Evolutionary conservation across 495 filamentous ascomycete genomes (phyloP).

Genomic region (Choiromyces venosus): DNA sequence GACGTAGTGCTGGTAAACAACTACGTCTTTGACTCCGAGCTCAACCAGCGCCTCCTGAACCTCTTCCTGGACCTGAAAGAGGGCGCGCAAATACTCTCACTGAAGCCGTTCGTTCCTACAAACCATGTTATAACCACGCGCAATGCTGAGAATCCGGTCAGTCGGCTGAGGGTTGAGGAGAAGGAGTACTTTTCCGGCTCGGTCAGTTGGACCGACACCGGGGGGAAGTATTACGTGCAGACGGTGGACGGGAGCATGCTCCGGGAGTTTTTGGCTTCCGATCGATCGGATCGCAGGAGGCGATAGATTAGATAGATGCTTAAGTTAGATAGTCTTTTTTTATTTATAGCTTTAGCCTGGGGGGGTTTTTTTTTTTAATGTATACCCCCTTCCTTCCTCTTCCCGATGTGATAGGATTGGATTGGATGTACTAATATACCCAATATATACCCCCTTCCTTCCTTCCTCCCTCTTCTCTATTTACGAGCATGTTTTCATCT

Average conservation of each 20-base stretch:
- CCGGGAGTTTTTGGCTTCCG: conserved; percentile 25
- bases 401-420: too few species aligned
- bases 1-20: conserved; percentile 92
- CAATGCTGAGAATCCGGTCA: conserved; percentile 69
- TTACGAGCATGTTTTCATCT: not conserved
- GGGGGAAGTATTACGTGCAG: conserved; percentile 80
- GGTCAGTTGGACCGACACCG: conserved; percentile 86
- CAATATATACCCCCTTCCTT: not conserved
- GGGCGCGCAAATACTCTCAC: conserved; percentile 76
- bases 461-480: too few species aligned
- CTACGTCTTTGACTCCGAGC: conserved; percentile 78
- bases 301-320: too few species aligned
- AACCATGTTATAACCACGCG: conserved; percentile 63
- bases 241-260: conserved; percentile 63
- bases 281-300: not conserved
- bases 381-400: too few species aligned
- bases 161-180: conserved; percentile 64
- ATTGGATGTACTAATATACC: not conserved
- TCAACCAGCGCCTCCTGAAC: conserved; percentile 79
- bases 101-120: conserved; percentile 72
- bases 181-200: conserved; percentile 71
- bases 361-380: not conserved
- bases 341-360: not conserved
- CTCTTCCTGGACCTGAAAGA: conserved; percentile 94
- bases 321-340: conserved; percentile 3